Percentiles rank a stretch among this genome's conserved stretches.
Conservation (phyloP, 805 yeast genomes). For the Pichia occidentalis region DNA sequence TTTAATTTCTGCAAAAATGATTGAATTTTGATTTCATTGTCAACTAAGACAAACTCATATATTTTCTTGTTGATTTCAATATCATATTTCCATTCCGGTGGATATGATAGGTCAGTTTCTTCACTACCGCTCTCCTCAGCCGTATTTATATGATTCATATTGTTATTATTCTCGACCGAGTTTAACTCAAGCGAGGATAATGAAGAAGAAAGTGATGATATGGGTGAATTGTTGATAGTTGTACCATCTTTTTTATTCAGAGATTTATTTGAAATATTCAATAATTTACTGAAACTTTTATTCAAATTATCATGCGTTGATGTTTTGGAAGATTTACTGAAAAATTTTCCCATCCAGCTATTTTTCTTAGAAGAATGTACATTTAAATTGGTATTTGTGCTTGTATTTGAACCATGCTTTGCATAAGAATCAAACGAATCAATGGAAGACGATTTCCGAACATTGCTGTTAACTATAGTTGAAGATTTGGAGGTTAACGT, state of each 20-base stretch:
- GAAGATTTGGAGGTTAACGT: too few relatives aligned
- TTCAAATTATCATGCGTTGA: conserved; percentile 6
- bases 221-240: conserved; percentile 3
- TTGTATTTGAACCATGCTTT: neutral
- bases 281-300: conserved; percentile 1
- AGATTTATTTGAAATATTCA: neutral
- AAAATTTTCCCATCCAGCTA: conserved; percentile 25
- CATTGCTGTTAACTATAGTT: neutral
- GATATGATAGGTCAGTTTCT: too few relatives aligned
- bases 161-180: neutral
- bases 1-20: conserved; percentile 13
- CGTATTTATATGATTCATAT: conserved; percentile 2
- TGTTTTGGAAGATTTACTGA: conserved; percentile 17
- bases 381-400: too few relatives aligned
- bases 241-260: conserved; percentile 1
- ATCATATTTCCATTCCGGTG: conserved; percentile 38
- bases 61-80: conserved; percentile 20
- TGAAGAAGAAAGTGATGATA: conserved; percentile 9
- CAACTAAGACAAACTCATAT: conserved; percentile 25
- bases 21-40: conserved; percentile 22
- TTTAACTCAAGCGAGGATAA: conserved; percentile 9
- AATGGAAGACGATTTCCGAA: conserved; percentile 2
- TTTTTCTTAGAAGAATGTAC: conserved; percentile 1
- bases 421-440: conserved; percentile 3
- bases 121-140: neutral